Evolutionary conservation across 306 rosid species (phyloP), one percentile per base, ranked within the genome.

Genomic region (Ochetophila trinervis): DNA sequence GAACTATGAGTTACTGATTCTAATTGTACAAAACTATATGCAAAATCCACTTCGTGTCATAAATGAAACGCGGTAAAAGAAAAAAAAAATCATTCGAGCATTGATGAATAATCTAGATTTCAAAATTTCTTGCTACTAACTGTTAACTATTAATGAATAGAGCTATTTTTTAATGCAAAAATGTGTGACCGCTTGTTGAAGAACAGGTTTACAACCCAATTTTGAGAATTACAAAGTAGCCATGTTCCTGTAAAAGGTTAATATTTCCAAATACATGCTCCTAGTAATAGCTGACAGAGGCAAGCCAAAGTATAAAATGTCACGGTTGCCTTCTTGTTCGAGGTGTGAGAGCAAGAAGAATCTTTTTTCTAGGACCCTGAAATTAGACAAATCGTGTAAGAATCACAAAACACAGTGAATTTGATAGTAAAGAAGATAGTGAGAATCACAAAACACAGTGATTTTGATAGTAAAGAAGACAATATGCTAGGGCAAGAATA

Each of bases 311-410:
- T 36, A 36, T 24, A 12, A 34, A 20, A 53, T 37, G 52, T 74
- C 74, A 87, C 10, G 73, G 82, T 66, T 76, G 91, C 63, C 90
- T 81, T 75, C 83, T 88, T 32, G 75, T 49, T 30, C 87, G 91
- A 32, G 96, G 91, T 67, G 70, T 30, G 47, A 90, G 83, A 27
- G 96, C 87, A 61, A 86, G 96, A 72, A 93, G 74, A 67, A 90
- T 80, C 82, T 93, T 93, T 82, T 93, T 93, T 73, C 99, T 86
- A 30, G 99, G 96, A 36, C 97, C 97, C 98, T 93, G 90, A 72
- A 84, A 80, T 70, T 64, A 70, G 76, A 78, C 42, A 64, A 74
- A 19, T 44, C 63, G 60, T 12, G 45, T 79, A 15, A 84, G 76
- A 53, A 48, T 49, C 70, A 64, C 48, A 65, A 18, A 70, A 54